A percentile compares a stretch with the other conserved stretches of the same genome.
phyloP scores from a whole-genome alignment of 2,329 filamentous ascomycete species.

The Phoma sp. region DNA sequence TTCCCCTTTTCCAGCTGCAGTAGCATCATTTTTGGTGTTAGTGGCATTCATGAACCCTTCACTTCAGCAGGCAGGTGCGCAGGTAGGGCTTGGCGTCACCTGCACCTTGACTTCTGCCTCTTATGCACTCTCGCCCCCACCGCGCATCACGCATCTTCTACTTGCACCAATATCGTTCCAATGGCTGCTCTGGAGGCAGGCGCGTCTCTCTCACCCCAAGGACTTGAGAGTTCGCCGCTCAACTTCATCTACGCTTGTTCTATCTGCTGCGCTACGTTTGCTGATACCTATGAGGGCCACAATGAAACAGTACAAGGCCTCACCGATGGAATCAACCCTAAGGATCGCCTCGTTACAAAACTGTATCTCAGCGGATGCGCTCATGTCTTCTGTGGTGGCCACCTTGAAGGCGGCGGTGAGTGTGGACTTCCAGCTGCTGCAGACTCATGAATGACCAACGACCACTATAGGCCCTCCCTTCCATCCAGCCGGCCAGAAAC shows the following conservation, averaged over 20 bases:
- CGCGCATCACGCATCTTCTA: slow-evolving; percentile 10
- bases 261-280: slow-evolving; percentile 55
- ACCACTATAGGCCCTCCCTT: slow-evolving; percentile 53
- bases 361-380: slow-evolving; percentile 59
- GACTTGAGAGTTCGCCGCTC: slow-evolving; percentile 44
- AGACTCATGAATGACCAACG: background rate
- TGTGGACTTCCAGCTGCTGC: background rate
- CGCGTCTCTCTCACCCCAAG: slow-evolving; percentile 17
- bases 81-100: slow-evolving; percentile 25
- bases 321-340: slow-evolving; percentile 45
- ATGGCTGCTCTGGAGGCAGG: slow-evolving; percentile 21
- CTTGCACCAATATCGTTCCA: background rate
- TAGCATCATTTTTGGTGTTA: background rate
- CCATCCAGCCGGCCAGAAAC: slow-evolving; percentile 50
- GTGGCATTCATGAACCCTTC: background rate
- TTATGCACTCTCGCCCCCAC: slow-evolving; percentile 2
- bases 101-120: slow-evolving; percentile 23
- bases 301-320: slow-evolving; percentile 49
- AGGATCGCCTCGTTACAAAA: slow-evolving; percentile 52
- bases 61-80: slow-evolving; percentile 16
- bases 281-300: slow-evolving; percentile 54
- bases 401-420: slow-evolving; percentile 59
- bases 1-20: too few relatives aligned
- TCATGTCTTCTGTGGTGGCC: slow-evolving; percentile 58
- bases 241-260: slow-evolving; percentile 60